These are phyloP conservation scores for Nakazawaea laoshanensis DNA, from an alignment of 805 yeast species.

Conservation along the genomic window DNA sequence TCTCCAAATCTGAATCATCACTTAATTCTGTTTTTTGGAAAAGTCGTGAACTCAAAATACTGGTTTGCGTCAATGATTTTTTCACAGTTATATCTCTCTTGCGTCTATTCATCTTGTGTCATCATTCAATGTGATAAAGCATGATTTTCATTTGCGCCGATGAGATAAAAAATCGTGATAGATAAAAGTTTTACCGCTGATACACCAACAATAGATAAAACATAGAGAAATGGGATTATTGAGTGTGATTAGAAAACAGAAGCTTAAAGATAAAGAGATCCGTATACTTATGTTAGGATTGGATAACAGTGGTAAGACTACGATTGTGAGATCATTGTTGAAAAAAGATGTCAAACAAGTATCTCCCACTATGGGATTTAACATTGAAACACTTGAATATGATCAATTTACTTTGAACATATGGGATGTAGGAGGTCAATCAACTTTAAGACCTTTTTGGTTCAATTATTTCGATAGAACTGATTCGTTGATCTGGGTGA, in stretches of 20 bases:
- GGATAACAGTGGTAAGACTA: constrained; percentile 89
- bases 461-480: constrained; percentile 82
- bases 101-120: too few relatives aligned
- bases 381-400: constrained; percentile 51
- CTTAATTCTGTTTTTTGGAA: constrained; percentile 1
- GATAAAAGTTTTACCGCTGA: too few relatives aligned
- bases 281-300: constrained; percentile 74
- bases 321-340: constrained; percentile 58
- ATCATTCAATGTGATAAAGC: too few relatives aligned
- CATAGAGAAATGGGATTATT: constrained; percentile 92
- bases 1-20: constrained; percentile 8
- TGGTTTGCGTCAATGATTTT: constrained; percentile 3
- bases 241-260: constrained; percentile 73
- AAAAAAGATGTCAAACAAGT: constrained; percentile 42
- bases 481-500: constrained; percentile 78
- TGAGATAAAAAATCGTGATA: too few relatives aligned
- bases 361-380: constrained; percentile 88
- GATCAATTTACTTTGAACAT: constrained; percentile 41
- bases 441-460: constrained; percentile 82
- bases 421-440: constrained; percentile 94
- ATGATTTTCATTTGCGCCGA: too few relatives aligned
- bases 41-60: background rate
- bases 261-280: constrained; percentile 69
- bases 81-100: too few relatives aligned
- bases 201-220: too few relatives aligned